Conservation (phyloP, 495 filamentous ascomycete species). For the Podospora pseudoanserina region DNA sequence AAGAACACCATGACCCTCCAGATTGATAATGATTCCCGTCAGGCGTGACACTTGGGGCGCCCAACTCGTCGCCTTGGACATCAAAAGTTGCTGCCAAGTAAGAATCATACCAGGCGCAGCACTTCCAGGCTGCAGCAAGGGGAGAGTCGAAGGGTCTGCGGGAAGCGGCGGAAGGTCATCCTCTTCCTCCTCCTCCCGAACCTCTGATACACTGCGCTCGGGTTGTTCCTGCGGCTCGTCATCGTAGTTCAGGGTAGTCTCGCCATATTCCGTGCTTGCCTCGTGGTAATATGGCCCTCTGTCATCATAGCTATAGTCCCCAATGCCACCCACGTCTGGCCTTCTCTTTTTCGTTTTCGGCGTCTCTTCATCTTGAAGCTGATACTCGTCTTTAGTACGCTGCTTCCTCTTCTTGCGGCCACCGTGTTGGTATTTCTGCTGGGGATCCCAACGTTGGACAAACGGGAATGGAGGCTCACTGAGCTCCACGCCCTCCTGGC, state of each 20-base stretch:
- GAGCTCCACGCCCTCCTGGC: slow-evolving; percentile 65
- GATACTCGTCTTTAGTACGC: slow-evolving; percentile 35
- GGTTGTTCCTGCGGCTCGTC: slow-evolving; percentile 38
- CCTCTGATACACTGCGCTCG: slow-evolving; percentile 19
- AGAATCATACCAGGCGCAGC: slow-evolving; percentile 64
- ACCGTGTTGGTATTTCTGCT: slow-evolving; percentile 51
- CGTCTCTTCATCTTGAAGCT: slow-evolving; percentile 34
- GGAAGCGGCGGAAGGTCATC: slow-evolving; percentile 69
- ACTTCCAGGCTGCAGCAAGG: slow-evolving; percentile 50
- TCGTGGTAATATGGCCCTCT: slow-evolving; percentile 14
- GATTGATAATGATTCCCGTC: slow-evolving; percentile 58
- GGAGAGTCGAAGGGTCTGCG: slow-evolving; percentile 53
- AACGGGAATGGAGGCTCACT: slow-evolving; percentile 88
- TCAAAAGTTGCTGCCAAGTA: slow-evolving; percentile 71
- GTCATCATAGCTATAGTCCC: slow-evolving; percentile 29
- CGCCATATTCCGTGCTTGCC: slow-evolving; percentile 20
- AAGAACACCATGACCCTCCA: slow-evolving; percentile 46
- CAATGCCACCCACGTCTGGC: slow-evolving; percentile 34
- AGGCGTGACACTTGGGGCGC: slow-evolving; percentile 66
- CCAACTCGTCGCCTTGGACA: slow-evolving; percentile 74
- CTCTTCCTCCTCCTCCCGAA: slow-evolving; percentile 25
- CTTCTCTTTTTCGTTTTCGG: slow-evolving; percentile 49
- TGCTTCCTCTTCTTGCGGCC: slow-evolving; percentile 39
- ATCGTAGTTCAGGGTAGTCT: slow-evolving; percentile 52
- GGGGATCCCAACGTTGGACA: slow-evolving; percentile 78